Base-by-base conservation (phyloP, 805 yeast species). In the Wickerhamiella kurtzmanii region DNA sequence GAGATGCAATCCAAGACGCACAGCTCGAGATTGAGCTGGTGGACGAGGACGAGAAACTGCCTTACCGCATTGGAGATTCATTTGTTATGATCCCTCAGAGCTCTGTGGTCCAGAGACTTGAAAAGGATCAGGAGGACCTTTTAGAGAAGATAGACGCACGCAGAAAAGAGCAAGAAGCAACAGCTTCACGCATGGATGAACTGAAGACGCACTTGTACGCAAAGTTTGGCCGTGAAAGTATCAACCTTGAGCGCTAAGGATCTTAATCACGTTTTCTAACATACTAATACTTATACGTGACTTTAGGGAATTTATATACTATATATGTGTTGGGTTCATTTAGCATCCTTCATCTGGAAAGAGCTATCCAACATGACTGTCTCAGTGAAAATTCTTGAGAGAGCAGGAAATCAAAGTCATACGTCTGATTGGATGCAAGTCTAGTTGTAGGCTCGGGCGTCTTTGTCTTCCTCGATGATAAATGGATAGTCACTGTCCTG, bases 1-100 rank as follows among this genome's bases (percentile, higher is more conserved):
- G 86, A 55, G 96, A 87, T 58, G 85, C 84, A 57, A 66, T 89
- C 25, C 95, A 86, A 55, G 97, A 89, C 59, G 79, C 86, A 32
- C 69, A 83, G 4, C 59, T 85, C 58, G 98, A 89, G 59, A 70
- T 89, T 38, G 97, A 89, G 63, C 73, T 92, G 41, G 65, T 86
- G 25, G 97, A 89, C 50, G 73, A 69, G 47, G 73, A 68, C 45
- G 72, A 69, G 46, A 52, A 50, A 21, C 60, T 68, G 19, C 61
- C 57, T 54, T 89, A 86, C 64, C 82, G 81, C 54, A 66, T 89
- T 16, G 96, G 96, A 4, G 94, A 83, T 47, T 56, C 69, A 2
- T 87, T 89, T 60, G 75, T 86, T n/a, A 75, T 72, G 53, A 57
- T 89, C 59, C 74, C 71, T 51, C 88, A 80, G 50, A 60, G 67